These are phyloP conservation scores for Exophiala sideris DNA, from an alignment of 2,329 filamentous ascomycete species.

Conservation along the genomic window DNA sequence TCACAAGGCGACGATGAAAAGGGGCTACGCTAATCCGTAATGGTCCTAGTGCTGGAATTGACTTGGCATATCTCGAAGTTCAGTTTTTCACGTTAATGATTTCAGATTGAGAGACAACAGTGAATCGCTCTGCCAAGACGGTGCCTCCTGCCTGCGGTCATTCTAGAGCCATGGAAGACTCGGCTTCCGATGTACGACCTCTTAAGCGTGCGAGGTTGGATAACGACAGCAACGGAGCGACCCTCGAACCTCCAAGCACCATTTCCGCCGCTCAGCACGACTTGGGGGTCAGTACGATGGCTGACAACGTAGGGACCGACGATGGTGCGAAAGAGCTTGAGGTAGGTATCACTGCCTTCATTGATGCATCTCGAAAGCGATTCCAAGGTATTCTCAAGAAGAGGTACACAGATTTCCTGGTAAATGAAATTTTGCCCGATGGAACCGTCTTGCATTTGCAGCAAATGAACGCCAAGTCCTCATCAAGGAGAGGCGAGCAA, in stretches of 20 bases:
- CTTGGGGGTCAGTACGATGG: background rate
- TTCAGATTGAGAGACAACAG: background rate
- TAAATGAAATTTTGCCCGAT: constrained; percentile 78
- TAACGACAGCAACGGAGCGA: constrained; percentile 1
- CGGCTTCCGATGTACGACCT: constrained; percentile 3
- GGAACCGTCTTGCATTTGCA: constrained; percentile 73
- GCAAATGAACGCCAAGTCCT: constrained; percentile 33
- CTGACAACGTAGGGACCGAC: background rate
- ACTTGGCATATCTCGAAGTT: constrained; percentile 1
- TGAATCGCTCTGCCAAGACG: no score
- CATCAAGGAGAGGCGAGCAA: constrained; percentile 7
- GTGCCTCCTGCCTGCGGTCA: no score
- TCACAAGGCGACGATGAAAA: background rate
- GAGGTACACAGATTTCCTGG: constrained; percentile 85
- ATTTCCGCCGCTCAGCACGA: background rate
- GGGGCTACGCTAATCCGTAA: background rate
- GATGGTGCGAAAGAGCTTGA: constrained; percentile 37
- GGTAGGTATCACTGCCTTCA: constrained; percentile 63
- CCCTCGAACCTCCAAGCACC: background rate
- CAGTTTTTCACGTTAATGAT: background rate
- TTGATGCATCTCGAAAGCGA: constrained; percentile 54
- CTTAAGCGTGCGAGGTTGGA: constrained; percentile 28
- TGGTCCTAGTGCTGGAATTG: background rate
- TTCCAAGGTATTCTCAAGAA: constrained; percentile 67
- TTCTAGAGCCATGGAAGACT: constrained; percentile 4